Evolutionary conservation across 73 alveolate species (phyloP).

Genomic region (Stentor roeselii): DNA sequence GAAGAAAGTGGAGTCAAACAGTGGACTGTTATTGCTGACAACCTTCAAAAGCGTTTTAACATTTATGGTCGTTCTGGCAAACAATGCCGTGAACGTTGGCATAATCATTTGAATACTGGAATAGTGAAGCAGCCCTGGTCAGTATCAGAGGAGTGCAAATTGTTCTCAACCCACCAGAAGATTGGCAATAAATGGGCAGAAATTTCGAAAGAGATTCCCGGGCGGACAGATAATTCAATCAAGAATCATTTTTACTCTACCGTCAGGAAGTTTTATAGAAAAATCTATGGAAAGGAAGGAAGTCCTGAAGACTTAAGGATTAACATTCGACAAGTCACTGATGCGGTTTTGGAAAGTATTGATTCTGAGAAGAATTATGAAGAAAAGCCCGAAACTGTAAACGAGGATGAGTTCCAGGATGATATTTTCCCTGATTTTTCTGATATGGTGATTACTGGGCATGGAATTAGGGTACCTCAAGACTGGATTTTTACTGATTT

Average conservation of each 20-base stretch:
- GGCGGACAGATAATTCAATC: conserved; percentile 94
- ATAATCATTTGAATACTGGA: conserved; percentile 74
- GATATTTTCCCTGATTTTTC: conserved; percentile 9
- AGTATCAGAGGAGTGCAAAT: conserved; percentile 65
- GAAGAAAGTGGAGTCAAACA: conserved; percentile 39
- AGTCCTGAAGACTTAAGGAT: not conserved
- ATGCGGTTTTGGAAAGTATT: not conserved
- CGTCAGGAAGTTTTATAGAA: conserved; percentile 33
- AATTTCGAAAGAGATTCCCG: conserved; percentile 71
- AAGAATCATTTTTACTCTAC: conserved; percentile 78
- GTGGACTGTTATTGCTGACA: conserved; percentile 52
- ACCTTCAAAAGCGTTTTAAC: not conserved
- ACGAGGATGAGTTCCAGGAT: not conserved
- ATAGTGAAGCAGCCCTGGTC: conserved; percentile 70
- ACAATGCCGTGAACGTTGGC: conserved; percentile 89
- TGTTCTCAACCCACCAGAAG: conserved; percentile 60
- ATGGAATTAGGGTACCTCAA: not conserved
- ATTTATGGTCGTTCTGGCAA: conserved; percentile 66
- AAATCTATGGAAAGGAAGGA: conserved; percentile 6
- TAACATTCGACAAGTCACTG: not conserved
- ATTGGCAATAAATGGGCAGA: conserved; percentile 95
- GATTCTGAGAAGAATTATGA: not conserved
- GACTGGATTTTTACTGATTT: not conserved
- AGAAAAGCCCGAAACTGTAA: not conserved
- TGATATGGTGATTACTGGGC: not conserved